phyloP scores from a whole-genome alignment of 768 basidiomycete species.

The Inosperma sp. region DNA sequence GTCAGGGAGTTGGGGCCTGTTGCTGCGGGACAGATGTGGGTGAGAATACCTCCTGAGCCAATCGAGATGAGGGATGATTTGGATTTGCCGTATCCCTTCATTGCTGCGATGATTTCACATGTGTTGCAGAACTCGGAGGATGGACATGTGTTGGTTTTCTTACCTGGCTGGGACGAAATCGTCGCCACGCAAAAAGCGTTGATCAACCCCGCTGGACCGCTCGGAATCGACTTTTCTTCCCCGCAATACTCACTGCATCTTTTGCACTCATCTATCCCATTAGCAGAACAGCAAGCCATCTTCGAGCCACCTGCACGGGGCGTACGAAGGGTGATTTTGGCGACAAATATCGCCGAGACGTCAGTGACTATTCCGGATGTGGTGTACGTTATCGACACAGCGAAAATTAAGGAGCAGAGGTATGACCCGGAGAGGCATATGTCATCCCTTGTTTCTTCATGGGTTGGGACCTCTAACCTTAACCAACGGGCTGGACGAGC shows the following conservation, averaged over 20 bases:
- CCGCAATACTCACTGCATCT: constrained; percentile 66
- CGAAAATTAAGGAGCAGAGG: constrained; percentile 79
- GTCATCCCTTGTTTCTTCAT: constrained; percentile 83
- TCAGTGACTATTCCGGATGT: constrained; percentile 94
- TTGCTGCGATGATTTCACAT: constrained; percentile 77
- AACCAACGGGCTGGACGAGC: constrained; percentile 91
- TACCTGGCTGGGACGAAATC: constrained; percentile 95
- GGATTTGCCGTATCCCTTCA: constrained; percentile 75
- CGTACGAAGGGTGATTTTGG: constrained; percentile 81
- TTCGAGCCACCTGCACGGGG: constrained; percentile 78
- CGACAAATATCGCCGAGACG: constrained; percentile 95
- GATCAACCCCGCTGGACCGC: constrained; percentile 40
- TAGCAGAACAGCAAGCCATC: constrained; percentile 83
- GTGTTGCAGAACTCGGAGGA: constrained; percentile 69
- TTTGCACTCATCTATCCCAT: constrained; percentile 85
- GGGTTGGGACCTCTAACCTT: constrained; percentile 87
- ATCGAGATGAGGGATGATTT: constrained; percentile 42
- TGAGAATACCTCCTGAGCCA: constrained; percentile 16
- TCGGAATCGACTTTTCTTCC: constrained; percentile 56
- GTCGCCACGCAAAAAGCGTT: constrained; percentile 61
- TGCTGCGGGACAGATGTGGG: constrained; percentile 24
- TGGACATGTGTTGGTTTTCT: constrained; percentile 86
- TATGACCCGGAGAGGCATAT: constrained; percentile 89
- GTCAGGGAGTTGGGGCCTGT: constrained; percentile 54
- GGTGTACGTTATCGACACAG: constrained; percentile 90